Conservation (phyloP, 1,139 yeast species). For the Hemisphaericaspora lyxosophila region DNA sequence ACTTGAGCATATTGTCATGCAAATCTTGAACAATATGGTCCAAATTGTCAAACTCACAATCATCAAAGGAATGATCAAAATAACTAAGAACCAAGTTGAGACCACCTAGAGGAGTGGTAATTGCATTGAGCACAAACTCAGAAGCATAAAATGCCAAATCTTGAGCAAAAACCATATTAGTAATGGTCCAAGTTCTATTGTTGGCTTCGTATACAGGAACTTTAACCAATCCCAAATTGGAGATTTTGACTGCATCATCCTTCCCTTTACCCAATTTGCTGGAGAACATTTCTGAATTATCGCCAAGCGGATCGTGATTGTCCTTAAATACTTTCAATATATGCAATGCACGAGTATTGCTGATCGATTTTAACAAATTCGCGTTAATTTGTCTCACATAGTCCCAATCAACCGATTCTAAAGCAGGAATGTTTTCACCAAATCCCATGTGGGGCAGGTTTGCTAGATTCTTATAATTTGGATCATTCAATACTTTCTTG, state of each 20-base stretch:
- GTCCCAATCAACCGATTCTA: constrained; percentile 37
- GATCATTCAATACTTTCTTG: constrained; percentile 17
- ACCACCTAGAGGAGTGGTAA: constrained; percentile 37
- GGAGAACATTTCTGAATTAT: constrained; percentile 25
- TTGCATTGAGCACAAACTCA: constrained; percentile 35
- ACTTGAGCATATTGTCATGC: constrained; percentile 21
- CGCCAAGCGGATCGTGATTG: constrained; percentile 16
- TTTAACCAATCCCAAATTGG: constrained; percentile 39
- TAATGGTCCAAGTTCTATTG: constrained; percentile 23
- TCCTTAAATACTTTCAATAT: constrained; percentile 22
- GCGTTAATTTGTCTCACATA: constrained; percentile 23
- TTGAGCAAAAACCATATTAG: constrained; percentile 37
- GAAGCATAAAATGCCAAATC: constrained; percentile 37
- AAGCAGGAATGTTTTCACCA: constrained; percentile 30
- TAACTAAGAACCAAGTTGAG: constrained; percentile 37
- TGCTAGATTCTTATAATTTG: constrained; percentile 32
- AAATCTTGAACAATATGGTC: constrained; percentile 23
- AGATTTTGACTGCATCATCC: constrained; percentile 36
- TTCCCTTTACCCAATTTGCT: constrained; percentile 26
- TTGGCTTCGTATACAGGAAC: constrained; percentile 15
- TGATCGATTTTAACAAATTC: constrained; percentile 19
- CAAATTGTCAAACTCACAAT: constrained; percentile 22
- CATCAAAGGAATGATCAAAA: constrained; percentile 26
- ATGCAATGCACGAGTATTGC: constrained; percentile 28
- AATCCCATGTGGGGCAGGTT: constrained; percentile 36